Percentiles rank a stretch among this genome's conserved stretches.
phyloP scores from a whole-genome alignment of 2,329 filamentous ascomycete genomes.

The Hypoxylon sp. region DNA sequence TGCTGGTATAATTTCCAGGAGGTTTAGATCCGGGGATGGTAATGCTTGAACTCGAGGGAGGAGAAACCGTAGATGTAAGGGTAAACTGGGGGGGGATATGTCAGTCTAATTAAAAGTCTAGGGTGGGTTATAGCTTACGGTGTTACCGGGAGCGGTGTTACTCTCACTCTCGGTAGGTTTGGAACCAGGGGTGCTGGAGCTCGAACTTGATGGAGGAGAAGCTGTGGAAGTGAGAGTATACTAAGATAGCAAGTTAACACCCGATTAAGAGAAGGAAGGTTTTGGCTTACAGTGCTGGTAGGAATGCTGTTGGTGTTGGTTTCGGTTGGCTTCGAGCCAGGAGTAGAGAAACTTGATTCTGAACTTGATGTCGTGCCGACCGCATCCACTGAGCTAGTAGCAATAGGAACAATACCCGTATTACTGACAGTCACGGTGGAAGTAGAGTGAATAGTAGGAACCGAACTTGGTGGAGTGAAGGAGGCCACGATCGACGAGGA shows the following conservation, averaged over 20 bases:
- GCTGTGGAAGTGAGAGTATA: slow-evolving; percentile 17
- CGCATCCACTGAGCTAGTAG: slow-evolving; percentile 19
- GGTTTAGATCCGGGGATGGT: neutral
- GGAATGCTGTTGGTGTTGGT: slow-evolving; percentile 32
- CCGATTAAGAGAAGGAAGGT: neutral
- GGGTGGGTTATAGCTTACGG: slow-evolving; percentile 24
- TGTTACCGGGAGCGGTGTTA: slow-evolving; percentile 32
- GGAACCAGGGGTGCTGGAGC: slow-evolving; percentile 5
- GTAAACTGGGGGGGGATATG: neutral
- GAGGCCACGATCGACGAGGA: slow-evolving; percentile 50
- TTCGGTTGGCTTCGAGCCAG: slow-evolving; percentile 32
- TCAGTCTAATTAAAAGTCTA: neutral
- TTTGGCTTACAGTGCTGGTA: slow-evolving; percentile 35
- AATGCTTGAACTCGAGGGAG: neutral
- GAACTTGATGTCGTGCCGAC: slow-evolving; percentile 8
- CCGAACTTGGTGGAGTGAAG: slow-evolving; percentile 38
- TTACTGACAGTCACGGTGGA: slow-evolving; percentile 13
- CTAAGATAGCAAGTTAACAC: slow-evolving; percentile 28
- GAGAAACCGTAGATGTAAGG: neutral
- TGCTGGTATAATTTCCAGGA: neutral
- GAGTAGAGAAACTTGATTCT: slow-evolving; percentile 2
- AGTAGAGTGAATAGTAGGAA: slow-evolving; percentile 10
- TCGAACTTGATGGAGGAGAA: slow-evolving; percentile 9
- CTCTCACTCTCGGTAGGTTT: slow-evolving; percentile 38
- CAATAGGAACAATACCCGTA: slow-evolving; percentile 16